Evolutionary conservation across 2,329 filamentous ascomycete genomes (phyloP).

Genomic region (Apiospora pterosperma): DNA sequence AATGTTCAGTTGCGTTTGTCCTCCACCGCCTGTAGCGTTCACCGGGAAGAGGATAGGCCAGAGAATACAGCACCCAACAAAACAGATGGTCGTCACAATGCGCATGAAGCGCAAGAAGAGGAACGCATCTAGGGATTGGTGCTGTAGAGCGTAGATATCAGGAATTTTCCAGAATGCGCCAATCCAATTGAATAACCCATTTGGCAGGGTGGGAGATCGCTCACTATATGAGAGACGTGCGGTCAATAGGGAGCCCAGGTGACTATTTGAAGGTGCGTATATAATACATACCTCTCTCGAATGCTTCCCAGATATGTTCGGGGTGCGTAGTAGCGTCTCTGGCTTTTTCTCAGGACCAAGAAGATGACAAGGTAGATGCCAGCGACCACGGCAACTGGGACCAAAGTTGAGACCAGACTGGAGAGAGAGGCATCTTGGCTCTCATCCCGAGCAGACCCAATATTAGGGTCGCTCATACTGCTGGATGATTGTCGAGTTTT

Average conservation of each 20-base stretch:
- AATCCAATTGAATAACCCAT: slow-evolving; percentile 66
- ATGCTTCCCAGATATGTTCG: slow-evolving; percentile 47
- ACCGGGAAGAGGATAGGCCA: slow-evolving; percentile 86
- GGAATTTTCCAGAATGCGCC: slow-evolving; percentile 61
- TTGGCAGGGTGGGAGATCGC: slow-evolving; percentile 56
- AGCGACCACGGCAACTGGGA: slow-evolving; percentile 34
- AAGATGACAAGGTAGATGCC: slow-evolving; percentile 41
- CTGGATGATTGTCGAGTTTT: slow-evolving; percentile 6
- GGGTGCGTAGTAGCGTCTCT: slow-evolving; percentile 47
- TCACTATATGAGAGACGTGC: slow-evolving; percentile 34
- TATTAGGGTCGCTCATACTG: slow-evolving; percentile 18
- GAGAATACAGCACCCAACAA: slow-evolving; percentile 79
- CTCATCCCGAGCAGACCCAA: slow-evolving; percentile 6
- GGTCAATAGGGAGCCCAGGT: slow-evolving; percentile 12
- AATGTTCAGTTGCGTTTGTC: slow-evolving; percentile 65
- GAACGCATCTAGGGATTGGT: slow-evolving; percentile 89
- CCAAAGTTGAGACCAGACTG: slow-evolving; percentile 39
- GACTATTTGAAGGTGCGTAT: not conserved
- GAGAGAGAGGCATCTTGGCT: not conserved
- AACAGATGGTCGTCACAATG: slow-evolving; percentile 69
- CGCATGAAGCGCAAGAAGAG: slow-evolving; percentile 87
- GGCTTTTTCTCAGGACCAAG: slow-evolving; percentile 40
- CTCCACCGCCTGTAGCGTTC: slow-evolving; percentile 76
- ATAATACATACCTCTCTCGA: slow-evolving; percentile 31
- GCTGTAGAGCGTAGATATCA: slow-evolving; percentile 80